phyloP scores from a whole-genome alignment of 2,329 filamentous ascomycete genomes.

The Thermoascus crustaceus region DNA sequence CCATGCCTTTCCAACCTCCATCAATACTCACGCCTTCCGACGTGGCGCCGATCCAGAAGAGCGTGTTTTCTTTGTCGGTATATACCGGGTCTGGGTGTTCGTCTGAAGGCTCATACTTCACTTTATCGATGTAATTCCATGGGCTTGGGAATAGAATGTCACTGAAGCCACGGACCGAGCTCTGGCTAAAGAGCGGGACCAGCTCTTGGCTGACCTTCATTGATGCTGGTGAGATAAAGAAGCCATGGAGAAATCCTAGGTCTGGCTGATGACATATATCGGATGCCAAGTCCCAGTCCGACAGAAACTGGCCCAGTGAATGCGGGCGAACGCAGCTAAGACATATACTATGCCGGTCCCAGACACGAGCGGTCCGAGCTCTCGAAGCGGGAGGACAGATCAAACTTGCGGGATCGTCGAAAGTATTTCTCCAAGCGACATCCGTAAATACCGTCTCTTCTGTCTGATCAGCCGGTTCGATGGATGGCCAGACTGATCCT shows the following conservation, averaged over 20 bases:
- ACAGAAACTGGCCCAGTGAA: conserved; percentile 58
- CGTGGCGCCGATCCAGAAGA: conserved; percentile 70
- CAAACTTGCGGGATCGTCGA: conserved; percentile 36
- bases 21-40: conserved; percentile 46
- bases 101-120: conserved; percentile 43
- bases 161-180: conserved; percentile 62
- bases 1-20: conserved; percentile 59
- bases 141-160: conserved; percentile 67
- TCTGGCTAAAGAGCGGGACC: conserved; percentile 67
- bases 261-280: conserved; percentile 72
- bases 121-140: conserved; percentile 55
- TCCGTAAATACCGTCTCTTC: conserved; percentile 32
- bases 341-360: conserved; percentile 59
- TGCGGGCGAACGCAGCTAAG: conserved; percentile 55
- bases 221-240: conserved; percentile 58
- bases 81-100: conserved; percentile 49
- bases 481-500: conserved; percentile 28
- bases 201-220: conserved; percentile 57
- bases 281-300: conserved; percentile 56
- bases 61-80: conserved; percentile 51
- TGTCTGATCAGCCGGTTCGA: conserved; percentile 26
- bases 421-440: conserved; percentile 32
- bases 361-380: conserved; percentile 51
- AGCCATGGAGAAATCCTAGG: conserved; percentile 60
- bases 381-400: conserved; percentile 57